Evolutionary conservation across 192 early-diverging fungal genomes (phyloP), one percentile per base, ranked within the genome.

Genomic region (Gamsiella multidivaricata): DNA sequence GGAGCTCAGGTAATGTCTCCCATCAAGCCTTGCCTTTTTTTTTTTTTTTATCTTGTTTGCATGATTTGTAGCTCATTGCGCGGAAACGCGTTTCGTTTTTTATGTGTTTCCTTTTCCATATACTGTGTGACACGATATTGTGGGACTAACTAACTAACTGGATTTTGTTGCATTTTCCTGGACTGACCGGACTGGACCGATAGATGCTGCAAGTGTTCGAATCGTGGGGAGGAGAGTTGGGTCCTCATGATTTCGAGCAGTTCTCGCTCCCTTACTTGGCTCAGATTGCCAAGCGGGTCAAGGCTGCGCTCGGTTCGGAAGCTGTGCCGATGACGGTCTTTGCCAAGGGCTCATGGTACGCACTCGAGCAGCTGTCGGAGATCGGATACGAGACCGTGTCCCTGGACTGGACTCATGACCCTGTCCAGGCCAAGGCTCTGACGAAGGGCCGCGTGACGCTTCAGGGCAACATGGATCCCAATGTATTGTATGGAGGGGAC

Each of bases 131-230:
- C n/a, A n/a, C n/a, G n/a, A n/a, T n/a, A n/a, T n/a, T n/a, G n/a
- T n/a, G n/a, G n/a, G n/a, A n/a, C n/a, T n/a, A n/a, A n/a, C n/a
- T n/a, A n/a, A n/a, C n/a, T n/a, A n/a, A n/a, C n/a, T n/a, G n/a
- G n/a, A n/a, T n/a, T n/a, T n/a, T n/a, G n/a, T n/a, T n/a, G n/a
- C n/a, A n/a, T n/a, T n/a, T n/a, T n/a, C n/a, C n/a, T n/a, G n/a
- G n/a, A n/a, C n/a, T n/a, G n/a, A n/a, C n/a, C n/a, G n/a, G n/a
- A n/a, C n/a, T n/a, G 14, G 12, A 31, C 20, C 31, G 47, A 2
- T 70, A 97, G 91, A 89, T 97, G 57, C 72, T 97, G 28, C 97
- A 99, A 90, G 91, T 99, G 54, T 99, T 99, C 83, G 97, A 99
- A 55, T 95, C 94, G 29, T 95, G 94, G 92, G 96, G 90, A n/a